phyloP scores from a whole-genome alignment of 2,329 filamentous ascomycete genomes.

The Talaromyces sp. region DNA sequence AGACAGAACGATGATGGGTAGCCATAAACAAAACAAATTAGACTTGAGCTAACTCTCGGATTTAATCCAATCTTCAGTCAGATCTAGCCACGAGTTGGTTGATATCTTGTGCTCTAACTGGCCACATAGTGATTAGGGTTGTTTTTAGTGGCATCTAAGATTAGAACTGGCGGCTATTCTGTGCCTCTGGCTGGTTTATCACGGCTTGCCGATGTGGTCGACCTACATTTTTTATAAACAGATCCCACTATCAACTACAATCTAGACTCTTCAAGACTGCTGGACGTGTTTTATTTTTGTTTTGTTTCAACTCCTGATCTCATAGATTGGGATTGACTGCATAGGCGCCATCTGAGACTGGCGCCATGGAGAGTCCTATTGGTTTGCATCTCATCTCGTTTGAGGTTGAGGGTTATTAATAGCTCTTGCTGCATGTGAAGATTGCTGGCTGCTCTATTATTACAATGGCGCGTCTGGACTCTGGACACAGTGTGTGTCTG shows the following conservation, averaged over 20 bases:
- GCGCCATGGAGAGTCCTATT: not conserved
- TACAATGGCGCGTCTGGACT: not conserved
- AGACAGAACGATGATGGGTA: not conserved
- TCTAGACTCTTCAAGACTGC: not conserved
- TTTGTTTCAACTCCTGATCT: not conserved
- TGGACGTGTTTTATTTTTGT: not conserved
- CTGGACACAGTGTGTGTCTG: not conserved
- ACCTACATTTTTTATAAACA: conserved; percentile 3
- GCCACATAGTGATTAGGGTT: not conserved
- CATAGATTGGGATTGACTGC: not conserved
- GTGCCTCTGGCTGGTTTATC: conserved; percentile 2
- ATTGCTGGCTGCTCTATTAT: not conserved
- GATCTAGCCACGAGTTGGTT: not conserved
- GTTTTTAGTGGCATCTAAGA: not conserved
- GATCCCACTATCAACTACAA: not conserved
- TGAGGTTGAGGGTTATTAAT: not conserved
- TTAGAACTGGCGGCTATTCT: conserved; percentile 13
- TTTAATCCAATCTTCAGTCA: not conserved
- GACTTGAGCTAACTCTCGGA: not conserved
- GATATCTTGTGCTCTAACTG: not conserved
- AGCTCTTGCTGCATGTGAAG: conserved; percentile 1
- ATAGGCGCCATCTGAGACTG: conserved; percentile 6
- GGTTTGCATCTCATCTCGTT: not conserved
- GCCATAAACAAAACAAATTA: not conserved
- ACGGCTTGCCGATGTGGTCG: not conserved